phyloP scores from a whole-genome alignment of 257 asterid species.

The Nicotiana knightiana region DNA sequence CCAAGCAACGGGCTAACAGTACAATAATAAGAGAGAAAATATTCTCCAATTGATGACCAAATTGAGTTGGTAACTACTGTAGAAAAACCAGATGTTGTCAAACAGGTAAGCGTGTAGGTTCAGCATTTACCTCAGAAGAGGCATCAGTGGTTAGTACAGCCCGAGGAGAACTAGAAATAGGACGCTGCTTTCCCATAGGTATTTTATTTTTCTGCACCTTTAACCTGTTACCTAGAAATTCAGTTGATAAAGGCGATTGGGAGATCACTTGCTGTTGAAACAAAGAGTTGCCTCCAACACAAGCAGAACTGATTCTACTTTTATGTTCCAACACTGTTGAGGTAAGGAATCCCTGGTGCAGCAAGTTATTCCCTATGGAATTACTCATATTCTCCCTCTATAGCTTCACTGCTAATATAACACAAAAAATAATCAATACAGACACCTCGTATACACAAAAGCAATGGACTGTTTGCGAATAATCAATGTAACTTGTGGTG shows the following conservation, averaged over 20 bases:
- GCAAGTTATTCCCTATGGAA: slow-evolving; percentile 71
- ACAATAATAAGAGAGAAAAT: background rate
- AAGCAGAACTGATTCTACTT: slow-evolving; percentile 55
- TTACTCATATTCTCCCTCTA: slow-evolving; percentile 52
- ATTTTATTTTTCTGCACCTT: slow-evolving; percentile 29
- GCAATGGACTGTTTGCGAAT: background rate
- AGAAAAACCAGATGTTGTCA: background rate
- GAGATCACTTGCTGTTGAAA: slow-evolving; percentile 62
- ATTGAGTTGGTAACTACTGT: background rate
- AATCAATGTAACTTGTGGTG: background rate
- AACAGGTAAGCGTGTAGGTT: background rate
- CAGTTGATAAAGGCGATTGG: slow-evolving; percentile 53
- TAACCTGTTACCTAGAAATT: slow-evolving; percentile 47
- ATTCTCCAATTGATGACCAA: background rate
- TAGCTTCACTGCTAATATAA: slow-evolving; percentile 11
- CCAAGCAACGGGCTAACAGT: background rate
- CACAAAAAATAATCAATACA: background rate
- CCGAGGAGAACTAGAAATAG: slow-evolving; percentile 34
- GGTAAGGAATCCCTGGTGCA: slow-evolving; percentile 61
- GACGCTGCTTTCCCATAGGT: slow-evolving; percentile 48
- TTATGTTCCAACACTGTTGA: slow-evolving; percentile 48
- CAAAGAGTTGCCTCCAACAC: slow-evolving; percentile 60
- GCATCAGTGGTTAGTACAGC: slow-evolving; percentile 63
- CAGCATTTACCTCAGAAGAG: slow-evolving; percentile 49
- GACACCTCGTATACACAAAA: background rate